A percentile compares a stretch with the other conserved stretches of the same genome.
phyloP scores from a whole-genome alignment of 352 stramenopile species.

The Pythium guiyangense region DNA sequence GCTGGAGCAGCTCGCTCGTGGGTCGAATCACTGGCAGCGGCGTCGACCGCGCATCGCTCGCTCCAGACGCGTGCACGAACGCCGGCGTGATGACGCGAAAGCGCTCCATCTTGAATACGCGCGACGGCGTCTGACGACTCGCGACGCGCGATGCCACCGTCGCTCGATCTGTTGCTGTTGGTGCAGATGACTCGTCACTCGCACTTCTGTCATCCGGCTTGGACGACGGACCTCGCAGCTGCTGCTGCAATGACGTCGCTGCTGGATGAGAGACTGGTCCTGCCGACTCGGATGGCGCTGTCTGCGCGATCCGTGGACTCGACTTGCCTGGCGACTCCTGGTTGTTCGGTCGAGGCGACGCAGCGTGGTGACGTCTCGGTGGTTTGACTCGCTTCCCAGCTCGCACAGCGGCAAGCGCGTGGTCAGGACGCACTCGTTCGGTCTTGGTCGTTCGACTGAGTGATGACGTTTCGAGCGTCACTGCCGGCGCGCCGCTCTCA shows the following conservation, averaged over 20 bases:
- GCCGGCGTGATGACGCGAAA: constrained; percentile 53
- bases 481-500: constrained; percentile 18
- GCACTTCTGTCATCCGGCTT: neutral
- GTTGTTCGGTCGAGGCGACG: neutral
- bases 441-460: neutral
- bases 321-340: constrained; percentile 4
- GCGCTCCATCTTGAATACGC: constrained; percentile 68
- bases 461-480: constrained; percentile 2
- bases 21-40: constrained; percentile 10
- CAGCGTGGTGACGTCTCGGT: neutral
- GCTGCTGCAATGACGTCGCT: neutral
- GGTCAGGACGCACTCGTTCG: neutral
- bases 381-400: neutral
- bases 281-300: neutral
- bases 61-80: constrained; percentile 19
- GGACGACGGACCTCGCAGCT: neutral
- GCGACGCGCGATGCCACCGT: constrained; percentile 22
- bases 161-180: constrained; percentile 8
- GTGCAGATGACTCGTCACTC: neutral
- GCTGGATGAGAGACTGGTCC: neutral
- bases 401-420: neutral
- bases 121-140: constrained; percentile 30
- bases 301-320: constrained; percentile 5
- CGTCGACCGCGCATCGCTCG: neutral
- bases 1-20: neutral